Evolutionary conservation across 1,284 basidiomycete genomes (phyloP).

Genomic region (Cutaneotrichosporon sp.): DNA sequence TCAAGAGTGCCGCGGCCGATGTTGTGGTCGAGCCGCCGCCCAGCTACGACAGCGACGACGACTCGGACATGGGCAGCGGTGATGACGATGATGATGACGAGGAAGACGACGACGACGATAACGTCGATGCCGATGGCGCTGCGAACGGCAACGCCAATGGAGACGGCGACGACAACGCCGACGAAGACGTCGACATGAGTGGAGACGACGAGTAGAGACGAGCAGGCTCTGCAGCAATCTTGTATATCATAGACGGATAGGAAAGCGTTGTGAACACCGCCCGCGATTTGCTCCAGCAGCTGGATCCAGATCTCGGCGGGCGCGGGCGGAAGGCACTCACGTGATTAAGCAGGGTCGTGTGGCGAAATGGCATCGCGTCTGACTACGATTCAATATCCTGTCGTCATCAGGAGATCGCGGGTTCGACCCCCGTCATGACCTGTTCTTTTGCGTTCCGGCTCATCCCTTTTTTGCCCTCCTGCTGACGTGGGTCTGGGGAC

Average conservation of each 20-base stretch:
- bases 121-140: neutral
- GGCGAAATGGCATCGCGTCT: constrained; percentile 1
- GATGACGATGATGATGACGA: neutral
- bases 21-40: neutral
- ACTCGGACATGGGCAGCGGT: neutral
- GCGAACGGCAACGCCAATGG: neutral
- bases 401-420: constrained; percentile 1
- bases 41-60: neutral
- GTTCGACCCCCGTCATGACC: constrained; percentile 1
- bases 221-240: no score
- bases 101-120: constrained; percentile 1
- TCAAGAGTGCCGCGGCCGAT: neutral
- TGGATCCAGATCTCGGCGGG: no score
- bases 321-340: no score
- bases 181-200: neutral
- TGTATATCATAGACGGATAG: no score
- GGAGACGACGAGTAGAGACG: neutral
- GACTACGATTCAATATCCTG: neutral
- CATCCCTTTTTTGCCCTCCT: neutral
- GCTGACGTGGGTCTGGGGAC: no score
- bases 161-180: neutral
- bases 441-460: neutral
- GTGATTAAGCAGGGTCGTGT: neutral
- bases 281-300: no score
- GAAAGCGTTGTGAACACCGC: no score